Evolutionary conservation across 2,329 filamentous ascomycete genomes (phyloP).

Genomic region (Colletotrichum incanum): DNA sequence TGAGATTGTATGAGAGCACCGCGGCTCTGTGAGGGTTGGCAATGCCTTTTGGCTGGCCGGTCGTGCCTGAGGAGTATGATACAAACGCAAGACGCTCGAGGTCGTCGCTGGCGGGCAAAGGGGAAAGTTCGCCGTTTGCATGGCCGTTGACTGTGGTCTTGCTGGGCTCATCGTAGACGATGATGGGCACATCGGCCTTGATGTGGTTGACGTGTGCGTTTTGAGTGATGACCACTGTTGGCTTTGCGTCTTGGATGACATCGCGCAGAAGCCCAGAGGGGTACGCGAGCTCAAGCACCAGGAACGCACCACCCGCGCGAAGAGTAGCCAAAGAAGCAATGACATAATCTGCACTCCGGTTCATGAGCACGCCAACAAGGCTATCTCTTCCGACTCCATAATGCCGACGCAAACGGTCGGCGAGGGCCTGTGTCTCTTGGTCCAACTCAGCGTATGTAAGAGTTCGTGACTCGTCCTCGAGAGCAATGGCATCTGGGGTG

Average conservation of each 20-base stretch:
- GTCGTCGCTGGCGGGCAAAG: constrained; percentile 75
- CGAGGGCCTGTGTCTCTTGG: constrained; percentile 75
- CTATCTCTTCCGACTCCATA: constrained; percentile 81
- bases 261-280: constrained; percentile 81
- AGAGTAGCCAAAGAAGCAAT: constrained; percentile 85
- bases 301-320: constrained; percentile 83
- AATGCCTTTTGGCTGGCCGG: constrained; percentile 86
- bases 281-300: constrained; percentile 86
- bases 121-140: constrained; percentile 51
- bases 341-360: constrained; percentile 84
- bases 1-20: constrained; percentile 80
- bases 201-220: constrained; percentile 76
- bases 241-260: constrained; percentile 82
- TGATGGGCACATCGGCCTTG: constrained; percentile 73
- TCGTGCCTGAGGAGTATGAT: constrained; percentile 85
- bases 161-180: constrained; percentile 72
- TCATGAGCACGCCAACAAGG: constrained; percentile 82
- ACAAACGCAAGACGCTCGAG: constrained; percentile 84
- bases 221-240: constrained; percentile 80
- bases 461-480: constrained; percentile 78
- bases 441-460: constrained; percentile 84
- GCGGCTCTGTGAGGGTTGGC: constrained; percentile 83
- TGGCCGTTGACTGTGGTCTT: constrained; percentile 42
- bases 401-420: constrained; percentile 74
- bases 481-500: constrained; percentile 78